Evolutionary conservation across 208 protist genomes (phyloP).

Genomic region (Crithidia bombi): DNA sequence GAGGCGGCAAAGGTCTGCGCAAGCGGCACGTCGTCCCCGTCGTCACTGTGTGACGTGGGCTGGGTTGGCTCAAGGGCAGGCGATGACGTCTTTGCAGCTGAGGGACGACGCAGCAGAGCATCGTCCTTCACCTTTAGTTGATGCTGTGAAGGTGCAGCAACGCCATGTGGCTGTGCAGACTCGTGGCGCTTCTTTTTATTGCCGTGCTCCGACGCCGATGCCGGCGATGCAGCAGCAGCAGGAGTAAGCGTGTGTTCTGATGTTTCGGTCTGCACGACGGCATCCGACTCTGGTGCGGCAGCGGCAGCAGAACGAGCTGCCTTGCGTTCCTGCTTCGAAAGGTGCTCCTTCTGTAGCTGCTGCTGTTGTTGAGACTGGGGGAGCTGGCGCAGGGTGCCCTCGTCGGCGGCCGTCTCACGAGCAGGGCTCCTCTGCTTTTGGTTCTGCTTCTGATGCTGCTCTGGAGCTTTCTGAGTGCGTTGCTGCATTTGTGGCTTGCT

Average conservation of each 20-base stretch:
- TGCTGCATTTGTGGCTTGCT: conserved; percentile 14
- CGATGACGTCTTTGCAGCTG: neutral
- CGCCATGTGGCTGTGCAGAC: neutral
- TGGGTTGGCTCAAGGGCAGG: neutral
- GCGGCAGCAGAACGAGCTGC: neutral
- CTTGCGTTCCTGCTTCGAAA: conserved; percentile 31
- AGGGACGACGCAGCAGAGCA: neutral
- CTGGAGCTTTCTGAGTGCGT: neutral
- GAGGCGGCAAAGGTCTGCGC: conserved; percentile 9
- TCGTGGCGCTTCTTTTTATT: conserved; percentile 37
- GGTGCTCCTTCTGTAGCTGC: neutral
- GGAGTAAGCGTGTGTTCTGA: neutral
- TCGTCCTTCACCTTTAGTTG: neutral
- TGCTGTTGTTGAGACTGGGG: neutral
- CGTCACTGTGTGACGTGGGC: neutral
- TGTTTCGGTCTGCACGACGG: neutral
- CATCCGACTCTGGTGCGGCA: neutral
- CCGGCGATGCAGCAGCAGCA: neutral
- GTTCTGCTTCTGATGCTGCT: neutral
- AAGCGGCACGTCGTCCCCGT: conserved; percentile 21
- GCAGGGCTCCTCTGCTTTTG: conserved; percentile 12
- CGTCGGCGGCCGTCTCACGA: neutral
- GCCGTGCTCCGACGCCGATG: conserved; percentile 1
- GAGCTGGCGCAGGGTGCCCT: neutral
- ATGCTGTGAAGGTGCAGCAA: neutral